Percentiles rank a stretch among this genome's conserved stretches.
Conservation (phyloP, 257 asterid species). For the Phtheirospermum japonicum region DNA sequence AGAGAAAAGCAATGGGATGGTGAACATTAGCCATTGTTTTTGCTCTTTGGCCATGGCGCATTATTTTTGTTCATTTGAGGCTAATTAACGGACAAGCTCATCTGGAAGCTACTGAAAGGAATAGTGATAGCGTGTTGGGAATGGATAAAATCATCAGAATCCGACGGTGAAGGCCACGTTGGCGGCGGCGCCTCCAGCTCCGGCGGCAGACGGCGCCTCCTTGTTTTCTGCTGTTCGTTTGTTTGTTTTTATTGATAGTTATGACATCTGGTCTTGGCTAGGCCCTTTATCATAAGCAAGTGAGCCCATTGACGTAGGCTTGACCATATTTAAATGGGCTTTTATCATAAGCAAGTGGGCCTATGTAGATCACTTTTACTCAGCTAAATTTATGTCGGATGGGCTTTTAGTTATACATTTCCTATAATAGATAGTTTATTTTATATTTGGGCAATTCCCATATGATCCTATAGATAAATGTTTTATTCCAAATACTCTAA, state of each 20-base stretch:
- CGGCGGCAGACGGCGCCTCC: constrained; percentile 22
- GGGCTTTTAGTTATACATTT: too few relatives aligned
- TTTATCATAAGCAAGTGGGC: too few relatives aligned
- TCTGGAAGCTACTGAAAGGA: neutral
- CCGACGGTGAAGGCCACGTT: neutral
- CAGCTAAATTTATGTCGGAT: too few relatives aligned
- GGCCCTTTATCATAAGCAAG: neutral
- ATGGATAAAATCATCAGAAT: neutral
- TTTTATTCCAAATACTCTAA: too few relatives aligned
- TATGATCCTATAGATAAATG: too few relatives aligned
- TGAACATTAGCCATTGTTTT: constrained; percentile 15
- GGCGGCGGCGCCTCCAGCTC: constrained; percentile 4
- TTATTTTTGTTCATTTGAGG: neutral
- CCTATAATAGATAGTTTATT: too few relatives aligned
- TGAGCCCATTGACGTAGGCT: neutral
- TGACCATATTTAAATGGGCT: too few relatives aligned
- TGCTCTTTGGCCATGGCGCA: constrained; percentile 41
- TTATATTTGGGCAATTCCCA: too few relatives aligned
- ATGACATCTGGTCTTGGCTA: neutral
- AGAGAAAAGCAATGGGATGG: too few relatives aligned
- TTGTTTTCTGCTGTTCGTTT: neutral
- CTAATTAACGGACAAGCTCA: neutral
- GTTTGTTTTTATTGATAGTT: too few relatives aligned
- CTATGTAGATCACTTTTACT: too few relatives aligned
- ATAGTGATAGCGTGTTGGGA: neutral